Evolutionary conservation across 2,329 filamentous ascomycete genomes (phyloP), one percentile per base, ranked within the genome.

Genomic region (Laburnicola sp.): DNA sequence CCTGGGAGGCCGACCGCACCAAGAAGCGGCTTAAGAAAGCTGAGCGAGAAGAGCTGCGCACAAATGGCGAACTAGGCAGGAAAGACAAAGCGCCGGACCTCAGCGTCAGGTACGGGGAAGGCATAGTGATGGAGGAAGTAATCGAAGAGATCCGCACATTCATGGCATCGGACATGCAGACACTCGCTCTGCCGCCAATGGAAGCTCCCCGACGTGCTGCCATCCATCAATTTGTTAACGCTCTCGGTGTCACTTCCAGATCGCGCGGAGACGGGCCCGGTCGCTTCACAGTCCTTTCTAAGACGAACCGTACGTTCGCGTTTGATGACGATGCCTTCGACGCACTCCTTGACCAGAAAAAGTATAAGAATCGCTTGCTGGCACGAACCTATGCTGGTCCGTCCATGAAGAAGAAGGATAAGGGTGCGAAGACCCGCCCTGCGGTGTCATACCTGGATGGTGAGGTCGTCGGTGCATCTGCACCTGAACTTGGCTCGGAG

Each of bases 381-480:
- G 57, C 59, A 16, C 54, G 41, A 4, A 32, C 50, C 40, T 51
- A 52, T 51, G 34, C 51, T 22, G 27, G 37, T 6, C 31, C 27
- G 6, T 43, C 35, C 47, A 39, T 40, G 54, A 52, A 42, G 54
- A 28, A 34, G 31, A 51, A 45, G 26, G 36, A 44, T 6, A 42
- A 47, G 31, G 37, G 35, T n/a, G 11, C 35, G n/a, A 55, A 48
- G 26, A 34, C 47, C 8, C 63, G 60, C 11, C 56, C 62, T 11
- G 58, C 51, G 16, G 57, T 62, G 11, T 61, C 79, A 1, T 90
- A 94, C 60, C 83, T 82, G 54, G 89, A 97, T 64, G 94, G 94
- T 16, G 92, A 97, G 59, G 78, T 96, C 26, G 91, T 97, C 2
- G 94, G 93, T 41, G 90, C 83, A 1, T 84, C 85, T 41, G 92